Evolutionary conservation across 257 asterid species (phyloP), one percentile per base, ranked within the genome.

Genomic region (Solanum okadae): DNA sequence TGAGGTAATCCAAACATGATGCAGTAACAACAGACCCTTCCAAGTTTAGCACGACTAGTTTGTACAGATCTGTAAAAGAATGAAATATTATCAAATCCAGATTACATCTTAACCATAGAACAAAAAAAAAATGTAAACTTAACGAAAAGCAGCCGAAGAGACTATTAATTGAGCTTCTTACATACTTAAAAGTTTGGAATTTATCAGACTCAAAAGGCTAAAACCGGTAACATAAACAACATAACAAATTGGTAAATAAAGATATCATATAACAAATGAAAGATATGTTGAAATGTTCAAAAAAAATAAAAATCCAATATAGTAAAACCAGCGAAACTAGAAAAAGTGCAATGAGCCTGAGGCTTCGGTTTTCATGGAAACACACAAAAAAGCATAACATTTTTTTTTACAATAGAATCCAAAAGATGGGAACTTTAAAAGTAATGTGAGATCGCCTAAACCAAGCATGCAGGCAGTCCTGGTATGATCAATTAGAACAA

Each of bases 1-100:
- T 35, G 68, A 86, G 88, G 82, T 71, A 86, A 71, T 86, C 84
- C 88, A 86, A 86, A 71, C 83, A 86, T 44, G 83, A 37, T 1
- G 88, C 88, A 44, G 84, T 86, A 31, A 86, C 82, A 16, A 71
- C 83, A 18, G 83, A 86, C 35, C 84, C 88, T 35, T 86, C 88
- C 84, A 86, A 70, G 70, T 71, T 86, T 46, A 86, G 82, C 84
- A 71, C 42, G 22, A 44, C 56, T 3, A 86, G 88, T 11, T 86
- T 86, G 34, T 76, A 5, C 72, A 86, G 52, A 31, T 56, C 88
- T 86, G 88, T 11, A 18, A 33, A 86, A 86, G 22, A 82, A 42
- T 10, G 29, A 10, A 49, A 10, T 29, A 82, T 9, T 44, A 29
- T 49, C 86, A 31, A 16, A 82, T 31, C 31, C 86, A 18, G 20